Evolutionary conservation across 1,139 yeast genomes (phyloP), one percentile per base, ranked within the genome.

Genomic region (Lodderomyces orthopsilosis): DNA sequence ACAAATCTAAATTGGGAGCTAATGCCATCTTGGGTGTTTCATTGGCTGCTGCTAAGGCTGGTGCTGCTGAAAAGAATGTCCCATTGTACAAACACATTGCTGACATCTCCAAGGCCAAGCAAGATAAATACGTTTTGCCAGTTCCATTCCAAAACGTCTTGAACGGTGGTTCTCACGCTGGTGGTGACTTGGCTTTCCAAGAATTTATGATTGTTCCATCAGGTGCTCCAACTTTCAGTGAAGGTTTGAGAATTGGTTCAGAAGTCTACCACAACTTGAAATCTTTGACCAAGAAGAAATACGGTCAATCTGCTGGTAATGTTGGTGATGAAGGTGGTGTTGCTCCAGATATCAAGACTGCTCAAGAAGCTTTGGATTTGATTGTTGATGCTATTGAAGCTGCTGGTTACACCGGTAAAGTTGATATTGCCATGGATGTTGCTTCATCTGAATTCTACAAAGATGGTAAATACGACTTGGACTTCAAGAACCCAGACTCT

Each of bases 251-350:
- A 78, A 86, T 87, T 57, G 96, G 96, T 70, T 75, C 96, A 53
- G 98, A 91, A 79, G 95, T 90, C 59, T 91, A 91, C 89, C 96
- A 89, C 81, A 77, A 79, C 75, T 83, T 91, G 73, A 91, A 91
- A 81, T 72, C 90, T 54, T 76, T 86, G 62, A 84, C 97, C 69
- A 87, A 87, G 83, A 82, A 86, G 82, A 79, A 75, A 70, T 91
- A 90, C 82, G 98, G 98, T 68, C 84, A 86, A 66, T 84, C 95
- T 52, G 98, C 98, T 62, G 97, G 96, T 75, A 91, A 91, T 77
- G 97, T 91, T 66, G 98, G 98, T 82, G 98, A 91, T 74, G 97
- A 91, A 80, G 97, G 98, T 83, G 98, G 98, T 81, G 96, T 91
- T 78, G 97, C 97, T 61, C 98, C 98, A 70, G 87, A 88, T 74